phyloP scores from a whole-genome alignment of 2,329 filamentous ascomycete genomes.

The Thelonectria discophora region DNA sequence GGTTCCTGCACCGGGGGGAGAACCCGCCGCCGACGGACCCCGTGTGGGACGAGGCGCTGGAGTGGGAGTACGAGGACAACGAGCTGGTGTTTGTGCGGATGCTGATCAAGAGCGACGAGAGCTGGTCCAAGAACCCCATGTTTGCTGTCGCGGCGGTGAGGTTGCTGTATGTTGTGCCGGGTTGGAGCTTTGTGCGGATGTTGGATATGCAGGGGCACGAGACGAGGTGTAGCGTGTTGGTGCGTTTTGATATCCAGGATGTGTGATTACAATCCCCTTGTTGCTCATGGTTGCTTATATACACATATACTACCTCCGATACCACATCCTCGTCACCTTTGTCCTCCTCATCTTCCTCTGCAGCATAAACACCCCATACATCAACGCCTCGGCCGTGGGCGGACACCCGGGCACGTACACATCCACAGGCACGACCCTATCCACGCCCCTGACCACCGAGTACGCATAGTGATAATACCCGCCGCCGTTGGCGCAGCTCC shows the following conservation, averaged over 20 bases:
- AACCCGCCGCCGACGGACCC: slow-evolving; percentile 69
- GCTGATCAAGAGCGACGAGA: slow-evolving; percentile 73
- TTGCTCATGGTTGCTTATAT: not conserved
- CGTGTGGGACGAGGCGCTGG: slow-evolving; percentile 71
- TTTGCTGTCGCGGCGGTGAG: slow-evolving; percentile 69
- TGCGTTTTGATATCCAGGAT: slow-evolving; percentile 67
- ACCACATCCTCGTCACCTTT: slow-evolving; percentile 59
- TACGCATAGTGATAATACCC: slow-evolving; percentile 80
- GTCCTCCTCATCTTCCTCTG: slow-evolving; percentile 72
- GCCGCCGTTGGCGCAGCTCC: slow-evolving; percentile 74
- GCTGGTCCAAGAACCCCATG: slow-evolving; percentile 68
- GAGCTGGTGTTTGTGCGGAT: slow-evolving; percentile 72
- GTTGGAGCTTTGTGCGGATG: slow-evolving; percentile 72
- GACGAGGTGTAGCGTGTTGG: slow-evolving; percentile 68
- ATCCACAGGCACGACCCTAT: slow-evolving; percentile 72
- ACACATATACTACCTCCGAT: slow-evolving; percentile 51
- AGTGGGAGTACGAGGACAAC: slow-evolving; percentile 75
- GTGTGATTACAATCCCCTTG: slow-evolving; percentile 25
- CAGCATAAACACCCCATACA: slow-evolving; percentile 69
- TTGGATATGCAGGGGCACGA: slow-evolving; percentile 71
- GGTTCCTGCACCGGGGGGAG: slow-evolving; percentile 65
- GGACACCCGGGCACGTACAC: slow-evolving; percentile 73
- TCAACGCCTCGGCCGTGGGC: slow-evolving; percentile 56
- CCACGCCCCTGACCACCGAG: slow-evolving; percentile 70
- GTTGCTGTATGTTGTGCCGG: slow-evolving; percentile 62